Base-by-base conservation (phyloP, 1,139 yeast species). In the Waltiozyma sp. region DNA sequence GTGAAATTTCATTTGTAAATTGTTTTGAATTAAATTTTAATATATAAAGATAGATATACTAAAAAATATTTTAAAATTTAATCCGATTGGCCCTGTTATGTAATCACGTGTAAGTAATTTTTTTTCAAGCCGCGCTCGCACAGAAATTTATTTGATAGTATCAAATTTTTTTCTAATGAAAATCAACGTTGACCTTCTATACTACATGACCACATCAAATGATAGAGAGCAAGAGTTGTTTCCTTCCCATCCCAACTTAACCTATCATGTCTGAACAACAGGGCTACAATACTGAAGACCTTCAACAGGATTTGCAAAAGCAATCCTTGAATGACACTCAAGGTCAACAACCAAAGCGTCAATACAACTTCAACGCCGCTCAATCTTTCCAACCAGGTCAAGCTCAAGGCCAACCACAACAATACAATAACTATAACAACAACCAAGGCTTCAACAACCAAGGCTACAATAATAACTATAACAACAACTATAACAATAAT, bases 301-400 rank as follows among this genome's bases (percentile, higher is more conserved):
- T 79, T 66, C 64, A 75, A 43, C 69, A 75, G 51, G 76, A 75
- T 56, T 63, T 80, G 55, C 74, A 72, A 50, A 71, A 75, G 52
- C 61, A 74, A 49, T 65, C 70, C 40, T 39, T 55, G 42, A 49
- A 49, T 34, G 53, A 45, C 43, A 40, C 42, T 31, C 23, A 38
- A 39, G 40, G 28, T 37, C 44, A 37, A 37, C 34, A 31, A 31
- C 34, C 34, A n/a, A 52, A 39, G 41, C 54, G 53, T 40, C 53
- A 47, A 40, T 55, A 40, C 47, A 53, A 51, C 38, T 49, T 52
- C 28, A 47, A 49, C 43, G 46, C 45, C 38, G 52, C 49, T n/a
- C 48, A 45, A 37, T 34, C 49, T 19, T 53, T 53, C 49, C 53
- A 51, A 39, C 54, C 58, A 38, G 40, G 24, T 23, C 50, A 50